These are phyloP conservation scores for Xylariaceae sp. DNA, from an alignment of 2,329 filamentous ascomycete species.

Conservation along the genomic window DNA sequence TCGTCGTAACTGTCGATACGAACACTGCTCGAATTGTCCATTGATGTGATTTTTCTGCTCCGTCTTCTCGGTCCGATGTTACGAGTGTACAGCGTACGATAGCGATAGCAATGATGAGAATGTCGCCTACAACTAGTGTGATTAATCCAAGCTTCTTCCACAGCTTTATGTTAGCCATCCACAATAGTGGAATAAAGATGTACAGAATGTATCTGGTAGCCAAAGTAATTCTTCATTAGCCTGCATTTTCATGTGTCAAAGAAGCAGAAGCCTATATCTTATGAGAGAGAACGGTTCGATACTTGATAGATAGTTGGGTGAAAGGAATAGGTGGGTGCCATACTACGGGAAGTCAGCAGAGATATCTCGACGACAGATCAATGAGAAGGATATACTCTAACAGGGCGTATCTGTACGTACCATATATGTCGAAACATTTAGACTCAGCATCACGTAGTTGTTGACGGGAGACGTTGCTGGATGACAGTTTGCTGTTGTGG, in stretches of 20 bases:
- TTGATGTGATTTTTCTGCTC: neutral
- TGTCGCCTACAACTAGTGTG: conserved; percentile 12
- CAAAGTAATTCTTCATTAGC: too few species aligned
- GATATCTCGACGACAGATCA: too few species aligned
- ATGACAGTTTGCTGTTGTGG: conserved; percentile 3
- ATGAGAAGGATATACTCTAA: too few species aligned
- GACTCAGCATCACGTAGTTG: conserved; percentile 8
- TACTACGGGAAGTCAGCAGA: too few species aligned
- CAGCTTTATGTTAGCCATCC: conserved; percentile 17
- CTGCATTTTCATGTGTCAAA: too few species aligned
- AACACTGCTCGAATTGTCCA: conserved; percentile 15
- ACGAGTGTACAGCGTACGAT: conserved; percentile 9
- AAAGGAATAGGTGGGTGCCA: too few species aligned
- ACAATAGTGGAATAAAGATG: conserved; percentile 17
- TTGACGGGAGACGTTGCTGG: conserved; percentile 3
- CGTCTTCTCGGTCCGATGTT: neutral
- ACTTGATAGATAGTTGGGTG: too few species aligned
- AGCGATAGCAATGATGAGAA: conserved; percentile 14
- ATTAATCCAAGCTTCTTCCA: conserved; percentile 21
- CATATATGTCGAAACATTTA: conserved; percentile 13
- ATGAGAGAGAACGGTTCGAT: too few species aligned
- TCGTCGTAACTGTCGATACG: conserved; percentile 14
- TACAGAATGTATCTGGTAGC: conserved; percentile 15
- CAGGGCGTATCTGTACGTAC: too few species aligned
- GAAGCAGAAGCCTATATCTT: too few species aligned